These are phyloP conservation scores for Ustilago lituana DNA, from an alignment of 1,284 basidiomycete species.

Conservation along the genomic window DNA sequence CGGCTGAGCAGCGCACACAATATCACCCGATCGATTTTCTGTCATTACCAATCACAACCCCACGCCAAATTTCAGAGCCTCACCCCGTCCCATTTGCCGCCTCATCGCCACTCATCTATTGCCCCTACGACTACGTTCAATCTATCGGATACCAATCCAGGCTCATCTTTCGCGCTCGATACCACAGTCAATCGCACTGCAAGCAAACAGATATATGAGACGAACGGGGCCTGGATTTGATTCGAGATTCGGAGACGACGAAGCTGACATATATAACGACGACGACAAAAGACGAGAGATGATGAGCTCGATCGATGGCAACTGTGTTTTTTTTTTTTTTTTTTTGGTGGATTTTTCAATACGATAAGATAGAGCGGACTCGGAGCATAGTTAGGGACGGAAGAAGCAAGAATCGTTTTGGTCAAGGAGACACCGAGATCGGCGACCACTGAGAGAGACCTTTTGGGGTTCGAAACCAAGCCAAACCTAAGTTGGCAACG, in stretches of 20 bases:
- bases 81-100: not conserved
- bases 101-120: not conserved
- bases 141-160: too few species aligned
- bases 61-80: too few species aligned
- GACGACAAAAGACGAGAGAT: not conserved
- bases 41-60: not conserved
- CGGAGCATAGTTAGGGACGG: constrained; percentile 24
- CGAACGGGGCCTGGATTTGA: not conserved
- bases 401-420: constrained; percentile 13
- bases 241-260: not conserved
- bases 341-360: not conserved
- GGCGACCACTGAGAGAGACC: constrained; percentile 19
- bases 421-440: constrained; percentile 18
- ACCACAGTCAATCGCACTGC: not conserved
- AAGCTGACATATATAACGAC: not conserved
- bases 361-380: constrained; percentile 6
- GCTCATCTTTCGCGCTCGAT: too few species aligned
- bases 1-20: not conserved
- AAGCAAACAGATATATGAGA: not conserved
- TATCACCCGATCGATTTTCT: constrained; percentile 2
- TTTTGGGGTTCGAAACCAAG: constrained; percentile 10
- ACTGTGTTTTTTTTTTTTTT: constrained; percentile 10
- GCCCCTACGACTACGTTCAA: too few species aligned
- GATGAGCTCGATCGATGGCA: constrained; percentile 6
- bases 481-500: not conserved